phyloP scores from a whole-genome alignment of 1,139 yeast genomes.

The Yamadazyma oceani region DNA sequence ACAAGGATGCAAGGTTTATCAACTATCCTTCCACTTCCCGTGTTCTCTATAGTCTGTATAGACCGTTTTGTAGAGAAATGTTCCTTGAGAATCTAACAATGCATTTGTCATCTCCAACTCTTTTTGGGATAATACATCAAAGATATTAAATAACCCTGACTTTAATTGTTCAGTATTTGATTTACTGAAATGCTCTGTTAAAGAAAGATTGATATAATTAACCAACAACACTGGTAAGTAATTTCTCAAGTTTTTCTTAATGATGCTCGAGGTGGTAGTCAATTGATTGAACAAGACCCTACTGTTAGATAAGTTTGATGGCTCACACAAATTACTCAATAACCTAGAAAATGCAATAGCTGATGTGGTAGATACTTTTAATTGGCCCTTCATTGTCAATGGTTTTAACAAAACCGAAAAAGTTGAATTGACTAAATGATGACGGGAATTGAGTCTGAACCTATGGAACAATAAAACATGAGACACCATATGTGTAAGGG shows the following conservation, averaged over 20 bases:
- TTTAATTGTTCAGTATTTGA: constrained; percentile 51
- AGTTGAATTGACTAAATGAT: constrained; percentile 58
- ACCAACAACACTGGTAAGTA: constrained; percentile 63
- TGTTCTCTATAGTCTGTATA: constrained; percentile 71
- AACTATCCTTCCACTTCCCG: constrained; percentile 81
- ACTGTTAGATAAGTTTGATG: constrained; percentile 28
- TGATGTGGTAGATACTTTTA: constrained; percentile 2
- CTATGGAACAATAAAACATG: constrained; percentile 66
- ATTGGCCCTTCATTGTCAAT: constrained; percentile 29
- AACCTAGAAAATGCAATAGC: constrained; percentile 52
- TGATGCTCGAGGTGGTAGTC: constrained; percentile 54
- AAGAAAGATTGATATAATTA: constrained; percentile 51
- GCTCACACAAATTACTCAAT: constrained; percentile 72
- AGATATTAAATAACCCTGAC: constrained; percentile 59
- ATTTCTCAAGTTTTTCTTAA: constrained; percentile 61
- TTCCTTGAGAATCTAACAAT: constrained; percentile 70
- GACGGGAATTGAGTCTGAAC: constrained; percentile 66
- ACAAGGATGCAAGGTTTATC: constrained; percentile 8
- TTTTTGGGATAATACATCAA: constrained; percentile 66
- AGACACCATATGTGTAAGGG: constrained; percentile 49
- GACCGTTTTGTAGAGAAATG: constrained; percentile 63
- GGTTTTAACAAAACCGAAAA: constrained; percentile 50
- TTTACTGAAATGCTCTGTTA: constrained; percentile 50
- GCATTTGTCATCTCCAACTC: constrained; percentile 69
- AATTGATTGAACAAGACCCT: constrained; percentile 28